These are phyloP conservation scores for Aspergillus nidulans DNA, from an alignment of 495 filamentous ascomycete genomes.

Conservation along the genomic window DNA sequence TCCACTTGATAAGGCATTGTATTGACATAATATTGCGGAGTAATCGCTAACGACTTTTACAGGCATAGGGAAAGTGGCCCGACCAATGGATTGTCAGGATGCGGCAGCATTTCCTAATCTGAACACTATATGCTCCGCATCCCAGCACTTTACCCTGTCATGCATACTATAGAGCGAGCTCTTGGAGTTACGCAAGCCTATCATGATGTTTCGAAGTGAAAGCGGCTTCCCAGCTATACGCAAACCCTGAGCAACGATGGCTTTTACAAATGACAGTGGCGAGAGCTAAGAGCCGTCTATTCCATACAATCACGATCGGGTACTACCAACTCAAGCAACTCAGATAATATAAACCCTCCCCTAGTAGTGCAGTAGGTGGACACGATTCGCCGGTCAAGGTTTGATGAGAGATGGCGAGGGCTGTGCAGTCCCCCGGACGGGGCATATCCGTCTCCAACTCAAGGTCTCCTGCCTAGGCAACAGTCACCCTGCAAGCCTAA, in stretches of 20 bases:
- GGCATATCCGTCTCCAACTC: not conserved
- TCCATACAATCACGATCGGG: not conserved
- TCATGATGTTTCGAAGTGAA: not conserved
- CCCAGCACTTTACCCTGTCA: not conserved
- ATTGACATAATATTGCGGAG: constrained; percentile 1
- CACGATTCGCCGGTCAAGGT: not conserved
- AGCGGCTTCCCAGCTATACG: not conserved
- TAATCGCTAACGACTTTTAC: not conserved
- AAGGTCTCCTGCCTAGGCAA: not conserved
- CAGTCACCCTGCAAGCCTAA: not conserved
- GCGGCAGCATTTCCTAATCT: not conserved
- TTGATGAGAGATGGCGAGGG: not conserved
- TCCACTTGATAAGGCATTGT: not conserved
- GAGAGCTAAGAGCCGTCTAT: not conserved
- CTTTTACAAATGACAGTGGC: not conserved
- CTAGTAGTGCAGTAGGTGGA: not conserved
- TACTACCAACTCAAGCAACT: not conserved
- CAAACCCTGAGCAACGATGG: not conserved
- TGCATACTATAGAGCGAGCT: not conserved
- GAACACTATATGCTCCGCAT: not conserved
- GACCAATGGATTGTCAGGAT: not conserved
- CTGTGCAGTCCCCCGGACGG: not conserved
- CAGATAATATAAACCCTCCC: no score
- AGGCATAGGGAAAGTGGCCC: not conserved
- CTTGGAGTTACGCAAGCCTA: not conserved